Conservation (phyloP, 2,329 filamentous ascomycete genomes). For the Penicillium sp. region DNA sequence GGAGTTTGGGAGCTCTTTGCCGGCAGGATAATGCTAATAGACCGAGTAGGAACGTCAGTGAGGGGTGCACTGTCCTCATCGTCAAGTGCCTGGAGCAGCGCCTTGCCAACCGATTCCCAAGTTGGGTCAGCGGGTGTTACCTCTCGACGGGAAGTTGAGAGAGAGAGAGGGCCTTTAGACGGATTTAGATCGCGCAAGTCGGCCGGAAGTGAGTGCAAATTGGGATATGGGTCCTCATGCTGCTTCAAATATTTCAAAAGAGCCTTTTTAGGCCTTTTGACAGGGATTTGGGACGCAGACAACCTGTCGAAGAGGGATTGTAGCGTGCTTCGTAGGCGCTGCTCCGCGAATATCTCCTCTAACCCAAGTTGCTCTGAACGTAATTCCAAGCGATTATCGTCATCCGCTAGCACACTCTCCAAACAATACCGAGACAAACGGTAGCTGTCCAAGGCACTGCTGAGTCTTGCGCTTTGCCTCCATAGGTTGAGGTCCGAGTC, state of each 20-base stretch:
- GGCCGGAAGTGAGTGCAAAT: constrained; percentile 40
- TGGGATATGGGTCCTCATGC: constrained; percentile 55
- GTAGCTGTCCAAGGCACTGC: constrained; percentile 57
- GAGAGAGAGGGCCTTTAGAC: constrained; percentile 36
- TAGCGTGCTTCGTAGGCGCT: constrained; percentile 52
- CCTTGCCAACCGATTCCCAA: constrained; percentile 52
- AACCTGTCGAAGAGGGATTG: constrained; percentile 55
- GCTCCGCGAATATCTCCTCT: constrained; percentile 55
- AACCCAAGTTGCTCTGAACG: constrained; percentile 58
- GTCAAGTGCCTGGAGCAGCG: constrained; percentile 46
- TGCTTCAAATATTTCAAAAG: constrained; percentile 54
- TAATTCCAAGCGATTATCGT: constrained; percentile 56
- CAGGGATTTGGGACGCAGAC: constrained; percentile 53
- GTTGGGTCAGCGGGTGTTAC: constrained; percentile 36
- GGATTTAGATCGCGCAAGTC: constrained; percentile 31
- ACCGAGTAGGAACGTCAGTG: constrained; percentile 36
- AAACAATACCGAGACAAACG: constrained; percentile 62
- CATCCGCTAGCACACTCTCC: constrained; percentile 62
- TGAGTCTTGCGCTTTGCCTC: constrained; percentile 60
- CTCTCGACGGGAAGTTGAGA: constrained; percentile 41
- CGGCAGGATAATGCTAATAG: constrained; percentile 46
- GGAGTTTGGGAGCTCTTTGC: constrained; percentile 25
- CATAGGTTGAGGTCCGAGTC: constrained; percentile 64
- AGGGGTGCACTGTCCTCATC: constrained; percentile 39
- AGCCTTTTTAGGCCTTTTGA: constrained; percentile 52